Conservation (phyloP, 2,329 filamentous ascomycete species). For the Stylonectria norvegica region DNA sequence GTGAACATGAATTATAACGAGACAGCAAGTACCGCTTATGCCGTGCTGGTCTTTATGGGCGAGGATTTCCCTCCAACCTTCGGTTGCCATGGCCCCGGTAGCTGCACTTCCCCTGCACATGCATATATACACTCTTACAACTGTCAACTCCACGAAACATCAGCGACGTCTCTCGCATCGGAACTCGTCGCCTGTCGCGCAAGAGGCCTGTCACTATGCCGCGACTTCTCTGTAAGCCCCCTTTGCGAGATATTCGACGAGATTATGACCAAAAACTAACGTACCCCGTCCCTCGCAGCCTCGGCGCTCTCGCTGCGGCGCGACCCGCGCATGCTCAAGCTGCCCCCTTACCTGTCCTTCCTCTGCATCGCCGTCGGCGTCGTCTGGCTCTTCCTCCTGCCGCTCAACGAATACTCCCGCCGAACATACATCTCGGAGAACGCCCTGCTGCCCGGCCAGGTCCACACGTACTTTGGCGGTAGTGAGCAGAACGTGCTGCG, state of each 20-base stretch:
- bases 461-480: constrained; percentile 95
- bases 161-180: too few species aligned
- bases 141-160: too few species aligned
- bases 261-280: constrained; percentile 2
- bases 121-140: too few species aligned
- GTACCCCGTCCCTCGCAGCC: constrained; percentile 35
- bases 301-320: constrained; percentile 68
- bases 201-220: constrained; percentile 40
- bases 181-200: constrained; percentile 12
- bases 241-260: too few species aligned
- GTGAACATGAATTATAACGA: too few species aligned
- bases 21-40: too few species aligned
- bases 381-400: constrained; percentile 84
- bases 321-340: constrained; percentile 75
- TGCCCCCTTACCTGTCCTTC: constrained; percentile 84
- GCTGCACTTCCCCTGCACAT: too few species aligned
- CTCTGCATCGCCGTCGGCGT: constrained; percentile 82
- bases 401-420: constrained; percentile 85
- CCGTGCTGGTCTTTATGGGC: too few species aligned
- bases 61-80: too few species aligned
- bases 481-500: constrained; percentile 94
- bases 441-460: constrained; percentile 89
- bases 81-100: too few species aligned
- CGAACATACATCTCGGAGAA: constrained; percentile 97
- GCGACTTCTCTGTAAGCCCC: constrained; percentile 49